Evolutionary conservation across 805 yeast genomes (phyloP).

Genomic region (Priceomyces fermenticarens): DNA sequence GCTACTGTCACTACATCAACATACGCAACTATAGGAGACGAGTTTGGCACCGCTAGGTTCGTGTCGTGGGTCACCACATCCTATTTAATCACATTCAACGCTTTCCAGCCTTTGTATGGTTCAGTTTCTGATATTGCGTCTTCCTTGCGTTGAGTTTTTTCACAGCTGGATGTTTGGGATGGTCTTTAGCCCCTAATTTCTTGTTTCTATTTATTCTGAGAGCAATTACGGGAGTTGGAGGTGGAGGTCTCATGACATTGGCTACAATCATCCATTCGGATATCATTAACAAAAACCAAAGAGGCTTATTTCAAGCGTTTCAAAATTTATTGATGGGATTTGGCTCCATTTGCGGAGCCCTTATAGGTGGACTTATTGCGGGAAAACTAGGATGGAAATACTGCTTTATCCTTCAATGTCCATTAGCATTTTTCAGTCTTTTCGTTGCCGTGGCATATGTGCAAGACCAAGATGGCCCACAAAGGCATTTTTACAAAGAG

Average conservation of each 20-base stretch:
- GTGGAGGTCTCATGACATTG: slow-evolving; percentile 38
- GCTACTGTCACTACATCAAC: slow-evolving; percentile 49
- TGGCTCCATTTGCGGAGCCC: slow-evolving; percentile 68
- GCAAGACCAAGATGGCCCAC: slow-evolving; percentile 23
- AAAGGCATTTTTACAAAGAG: slow-evolving; percentile 2
- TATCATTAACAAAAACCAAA: slow-evolving; percentile 30
- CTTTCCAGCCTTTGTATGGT: slow-evolving; percentile 42
- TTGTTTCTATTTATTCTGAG: slow-evolving; percentile 27
- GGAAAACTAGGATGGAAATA: slow-evolving; percentile 62
- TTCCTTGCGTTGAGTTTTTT: slow-evolving; percentile 32
- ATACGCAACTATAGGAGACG: slow-evolving; percentile 44
- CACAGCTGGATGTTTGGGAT: slow-evolving; percentile 34
- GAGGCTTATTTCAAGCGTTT: slow-evolving; percentile 39
- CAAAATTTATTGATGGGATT: slow-evolving; percentile 34
- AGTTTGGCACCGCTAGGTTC: slow-evolving; percentile 30
- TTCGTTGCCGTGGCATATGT: slow-evolving; percentile 25
- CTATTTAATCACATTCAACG: slow-evolving; percentile 37
- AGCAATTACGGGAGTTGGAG: slow-evolving; percentile 41
- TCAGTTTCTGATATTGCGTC: slow-evolving; percentile 36
- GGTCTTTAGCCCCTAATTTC: slow-evolving; percentile 27
- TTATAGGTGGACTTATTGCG: slow-evolving; percentile 57
- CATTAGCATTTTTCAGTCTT: slow-evolving; percentile 45
- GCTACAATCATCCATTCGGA: slow-evolving; percentile 39
- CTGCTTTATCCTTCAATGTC: slow-evolving; percentile 53
- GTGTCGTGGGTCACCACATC: slow-evolving; percentile 44